Conservation (phyloP, 805 yeast genomes). For the Ogataea haglerorum region DNA sequence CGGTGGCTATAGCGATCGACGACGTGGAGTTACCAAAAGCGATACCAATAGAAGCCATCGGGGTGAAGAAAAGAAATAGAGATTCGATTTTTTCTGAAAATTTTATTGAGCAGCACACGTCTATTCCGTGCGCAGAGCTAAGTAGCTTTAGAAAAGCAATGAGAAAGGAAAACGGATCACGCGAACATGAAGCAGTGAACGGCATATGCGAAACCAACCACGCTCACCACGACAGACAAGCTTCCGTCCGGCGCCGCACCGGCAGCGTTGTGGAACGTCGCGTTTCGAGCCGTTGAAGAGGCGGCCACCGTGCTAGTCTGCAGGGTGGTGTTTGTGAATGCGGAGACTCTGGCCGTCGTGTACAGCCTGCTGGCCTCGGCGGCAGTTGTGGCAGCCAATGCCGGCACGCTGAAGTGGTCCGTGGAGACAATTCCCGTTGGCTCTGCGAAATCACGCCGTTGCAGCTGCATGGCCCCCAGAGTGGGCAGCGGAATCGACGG, state of each 20-base stretch:
- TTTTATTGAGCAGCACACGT: conserved; percentile 9
- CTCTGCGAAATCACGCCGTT: conserved; percentile 9
- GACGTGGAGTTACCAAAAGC: conserved; percentile 96
- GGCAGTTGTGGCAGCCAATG: not conserved
- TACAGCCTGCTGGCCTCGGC: not conserved
- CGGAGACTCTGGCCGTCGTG: not conserved
- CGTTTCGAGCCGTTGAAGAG: conserved; percentile 3
- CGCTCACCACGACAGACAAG: conserved; percentile 9
- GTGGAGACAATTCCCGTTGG: conserved; percentile 3
- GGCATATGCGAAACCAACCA: conserved; percentile 14
- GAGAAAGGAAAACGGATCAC: not conserved
- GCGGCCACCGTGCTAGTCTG: conserved; percentile 1
- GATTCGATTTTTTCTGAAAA: conserved; percentile 1
- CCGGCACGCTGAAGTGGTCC: not conserved
- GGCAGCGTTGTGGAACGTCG: conserved; percentile 14
- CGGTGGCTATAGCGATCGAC: conserved; percentile 86
- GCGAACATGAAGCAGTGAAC: conserved; percentile 16
- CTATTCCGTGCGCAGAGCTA: not conserved
- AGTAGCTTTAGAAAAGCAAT: conserved; percentile 1
- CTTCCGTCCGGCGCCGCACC: conserved; percentile 5
- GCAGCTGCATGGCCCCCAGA: conserved; percentile 6
- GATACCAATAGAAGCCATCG: conserved; percentile 76
- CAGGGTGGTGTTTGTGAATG: not conserved
- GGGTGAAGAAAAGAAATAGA: conserved; percentile 5
- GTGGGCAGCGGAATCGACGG: conserved; percentile 8